Conservation (phyloP, 768 basidiomycete species). For the Vishniacozyma victoriae region DNA sequence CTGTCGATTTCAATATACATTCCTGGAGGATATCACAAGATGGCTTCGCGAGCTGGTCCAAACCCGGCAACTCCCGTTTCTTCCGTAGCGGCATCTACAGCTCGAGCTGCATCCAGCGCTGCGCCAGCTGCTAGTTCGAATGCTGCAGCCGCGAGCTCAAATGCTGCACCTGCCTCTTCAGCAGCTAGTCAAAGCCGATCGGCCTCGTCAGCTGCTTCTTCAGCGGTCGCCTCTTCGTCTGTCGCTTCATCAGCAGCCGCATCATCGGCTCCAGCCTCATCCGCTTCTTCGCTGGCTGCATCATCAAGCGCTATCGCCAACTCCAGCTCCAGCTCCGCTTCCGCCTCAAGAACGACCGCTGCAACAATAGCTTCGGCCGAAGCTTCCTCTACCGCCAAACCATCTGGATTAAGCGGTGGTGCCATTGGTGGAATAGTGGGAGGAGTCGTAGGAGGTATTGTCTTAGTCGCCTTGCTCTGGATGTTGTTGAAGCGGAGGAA, state of each 20-base stretch:
- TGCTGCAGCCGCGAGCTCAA: conserved; percentile 2
- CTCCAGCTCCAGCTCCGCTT: conserved; percentile 4
- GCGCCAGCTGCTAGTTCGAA: conserved; percentile 1
- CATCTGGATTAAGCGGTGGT: conserved; percentile 5
- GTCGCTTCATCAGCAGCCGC: background rate
- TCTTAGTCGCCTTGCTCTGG: conserved; percentile 18
- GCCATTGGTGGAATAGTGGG: conserved; percentile 43
- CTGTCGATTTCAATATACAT: too few relatives aligned
- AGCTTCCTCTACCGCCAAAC: conserved; percentile 3
- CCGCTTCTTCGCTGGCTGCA: conserved; percentile 1
- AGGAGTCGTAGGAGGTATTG: conserved; percentile 26
- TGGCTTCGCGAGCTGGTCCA: too few relatives aligned
- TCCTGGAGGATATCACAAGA: too few relatives aligned
- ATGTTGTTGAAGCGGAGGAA: conserved; percentile 17
- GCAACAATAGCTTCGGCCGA: conserved; percentile 1
- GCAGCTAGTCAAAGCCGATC: background rate
- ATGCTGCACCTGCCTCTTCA: conserved; percentile 5
- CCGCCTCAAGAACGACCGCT: background rate
- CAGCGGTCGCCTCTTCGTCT: conserved; percentile 3
- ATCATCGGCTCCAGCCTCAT: conserved; percentile 3
- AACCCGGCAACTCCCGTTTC: background rate
- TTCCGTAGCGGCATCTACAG: background rate
- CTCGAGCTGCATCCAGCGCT: background rate
- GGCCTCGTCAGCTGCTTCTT: background rate
- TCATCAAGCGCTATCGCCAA: conserved; percentile 2